Base-by-base conservation (phyloP, 306 rosid species). In the Inga laurina region DNA sequence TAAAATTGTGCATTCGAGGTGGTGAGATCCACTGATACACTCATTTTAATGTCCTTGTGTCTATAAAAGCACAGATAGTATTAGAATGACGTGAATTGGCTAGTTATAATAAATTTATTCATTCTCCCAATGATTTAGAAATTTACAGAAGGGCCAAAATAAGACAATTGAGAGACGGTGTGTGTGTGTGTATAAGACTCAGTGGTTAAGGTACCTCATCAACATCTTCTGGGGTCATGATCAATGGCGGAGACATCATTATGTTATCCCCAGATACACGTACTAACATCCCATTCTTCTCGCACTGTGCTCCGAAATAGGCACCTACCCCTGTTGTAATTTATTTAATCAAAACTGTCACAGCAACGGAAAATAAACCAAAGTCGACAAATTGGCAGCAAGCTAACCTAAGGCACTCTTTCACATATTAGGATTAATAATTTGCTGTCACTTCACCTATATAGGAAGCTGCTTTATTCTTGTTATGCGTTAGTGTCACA, bases 211-310 rank as follows among this genome's bases (percentile, higher is more conserved):
- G 75, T 92, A 96, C 98, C 98, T 94, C 90, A 2, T 96, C 97
- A 79, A 92, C 57, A 88, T 96, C 97, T 75, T 82, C 83, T 5
- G 91, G 88, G 59, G 95, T 77, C 7, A 96, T 87, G 10, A 90
- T 89, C 75, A 86, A 89, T 52, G 99, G 94, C 21, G 99, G 99
- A 67, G 88, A 91, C 98, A 96, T 92, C 94, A 94, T 89, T 85
- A 91, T 94, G 80, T 4, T 88, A 88, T 96, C 97, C 34, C 97
- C 99, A 4, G 94, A 22, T 2, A 92, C 92, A 10, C 99, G 94
- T 61, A 94, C 92, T 79, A 93, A 78, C 99, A 96, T 90, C 66
- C 98, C 99, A 34, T 82, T 77, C 59, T 94, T 87, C 91, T 90
- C 79, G 79, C 98, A 96, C 84, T 88, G 84, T 14, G 92, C 94